Base-by-base conservation (phyloP, 352 stramenopile species). In the Globisporangium mamillatum region DNA sequence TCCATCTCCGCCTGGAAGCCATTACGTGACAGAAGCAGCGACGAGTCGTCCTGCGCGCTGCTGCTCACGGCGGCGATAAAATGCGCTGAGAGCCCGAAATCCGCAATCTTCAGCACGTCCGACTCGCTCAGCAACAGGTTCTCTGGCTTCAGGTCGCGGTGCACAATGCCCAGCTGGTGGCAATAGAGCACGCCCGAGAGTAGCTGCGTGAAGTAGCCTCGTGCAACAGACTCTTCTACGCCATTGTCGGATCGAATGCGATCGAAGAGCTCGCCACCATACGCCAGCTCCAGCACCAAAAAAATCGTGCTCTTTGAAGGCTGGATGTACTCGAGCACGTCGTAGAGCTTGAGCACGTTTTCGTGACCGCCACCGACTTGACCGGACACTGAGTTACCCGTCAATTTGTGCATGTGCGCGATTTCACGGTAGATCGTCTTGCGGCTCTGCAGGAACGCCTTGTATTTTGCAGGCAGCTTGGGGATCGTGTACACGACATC, bases 61-160 rank as follows among this genome's bases (percentile, higher is more conserved):
- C 32, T 58, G 58, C 85, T 93, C 5, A 94, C 85, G 12, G 86
- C 88, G 9, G 85, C 88, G 52, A 94, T 93, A 60, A 97, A 97
- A 57, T 97, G 89, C 3, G 93, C 93, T 8, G 91, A 97, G n/a
- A 98, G 86, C 5, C 94, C 94, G 70, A 98, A 98, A 68, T 98
- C 94, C 10, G 94, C 94, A 67, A 98, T 98, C 79, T 98, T 98
- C 60, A 98, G 84, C 73, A 97, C 88, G 34, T 96, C 88, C 20
- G 78, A 63, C 55, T 98, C 92, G 50, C 84, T 98, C 66, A 92
- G 81, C 36, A 99, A 81, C 56, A 99, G 74, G 76, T 99, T 99
- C 75, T 99, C 96, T 2, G 96, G 96, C 75, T 99, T 99, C 12
- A 99, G 81, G 70, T 99, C 96, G 52, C 94, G 89, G 75, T 98